These are phyloP conservation scores for Mucor mucedo DNA, from an alignment of 371 early-diverging fungal species.

Conservation along the genomic window DNA sequence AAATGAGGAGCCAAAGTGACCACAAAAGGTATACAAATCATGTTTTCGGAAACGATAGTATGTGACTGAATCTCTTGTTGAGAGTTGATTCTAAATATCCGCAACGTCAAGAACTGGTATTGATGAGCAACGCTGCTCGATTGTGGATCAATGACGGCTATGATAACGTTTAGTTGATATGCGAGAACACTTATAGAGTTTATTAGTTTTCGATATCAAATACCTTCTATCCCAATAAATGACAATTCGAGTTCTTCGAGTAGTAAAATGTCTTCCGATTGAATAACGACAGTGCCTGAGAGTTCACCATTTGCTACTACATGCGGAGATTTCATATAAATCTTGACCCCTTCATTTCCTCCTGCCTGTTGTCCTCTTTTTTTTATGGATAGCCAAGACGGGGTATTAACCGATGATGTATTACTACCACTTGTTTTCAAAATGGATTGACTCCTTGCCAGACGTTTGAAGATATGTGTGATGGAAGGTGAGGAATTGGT, in stretches of 20 bases:
- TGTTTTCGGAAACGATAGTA: slow-evolving; percentile 5
- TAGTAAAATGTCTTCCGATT: background rate
- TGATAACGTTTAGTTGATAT: no score
- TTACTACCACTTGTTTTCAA: background rate
- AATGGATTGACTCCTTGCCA: background rate
- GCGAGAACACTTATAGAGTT: no score
- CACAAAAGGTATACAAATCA: slow-evolving; percentile 8
- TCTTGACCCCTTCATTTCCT: slow-evolving; percentile 8
- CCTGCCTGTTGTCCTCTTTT: slow-evolving; percentile 3
- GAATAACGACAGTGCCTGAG: slow-evolving; percentile 31
- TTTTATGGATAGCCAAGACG: background rate
- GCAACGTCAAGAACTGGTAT: background rate
- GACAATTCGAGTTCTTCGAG: background rate
- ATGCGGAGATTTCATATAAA: slow-evolving; percentile 43
- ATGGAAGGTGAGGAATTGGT: background rate
- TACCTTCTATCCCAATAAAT: slow-evolving; percentile 11
- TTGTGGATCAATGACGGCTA: no score
- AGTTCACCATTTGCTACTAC: slow-evolving; percentile 38
- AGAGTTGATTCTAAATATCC: background rate
- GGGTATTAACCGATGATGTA: background rate
- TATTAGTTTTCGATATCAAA: background rate
- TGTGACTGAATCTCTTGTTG: background rate
- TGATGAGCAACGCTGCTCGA: no score
- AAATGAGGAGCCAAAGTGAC: slow-evolving; percentile 11
- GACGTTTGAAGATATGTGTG: background rate